These are phyloP conservation scores for Epichloe elymi DNA, from an alignment of 2,329 filamentous ascomycete species.

Conservation along the genomic window DNA sequence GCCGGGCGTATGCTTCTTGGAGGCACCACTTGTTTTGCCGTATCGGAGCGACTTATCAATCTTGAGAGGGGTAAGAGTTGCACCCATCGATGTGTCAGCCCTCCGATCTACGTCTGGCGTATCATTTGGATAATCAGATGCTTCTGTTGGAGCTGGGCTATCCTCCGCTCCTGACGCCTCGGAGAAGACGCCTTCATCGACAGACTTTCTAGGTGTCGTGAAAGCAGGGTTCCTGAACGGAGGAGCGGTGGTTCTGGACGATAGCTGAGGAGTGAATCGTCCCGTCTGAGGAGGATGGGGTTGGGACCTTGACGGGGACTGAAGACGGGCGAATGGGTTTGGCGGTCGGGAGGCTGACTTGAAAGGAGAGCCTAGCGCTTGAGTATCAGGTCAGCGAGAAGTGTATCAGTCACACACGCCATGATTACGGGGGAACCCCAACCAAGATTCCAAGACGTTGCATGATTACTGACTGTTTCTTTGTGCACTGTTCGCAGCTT, in stretches of 20 bases:
- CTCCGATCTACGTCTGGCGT: slow-evolving; percentile 38
- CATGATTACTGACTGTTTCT: slow-evolving; percentile 27
- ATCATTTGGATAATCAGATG: slow-evolving; percentile 37
- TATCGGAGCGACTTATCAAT: slow-evolving; percentile 34
- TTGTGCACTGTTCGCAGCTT: slow-evolving; percentile 29
- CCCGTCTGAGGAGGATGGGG: slow-evolving; percentile 28
- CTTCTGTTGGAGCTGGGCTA: slow-evolving; percentile 46
- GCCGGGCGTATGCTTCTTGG: slow-evolving; percentile 36
- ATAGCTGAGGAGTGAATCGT: slow-evolving; percentile 31
- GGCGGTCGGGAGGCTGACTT: slow-evolving; percentile 18
- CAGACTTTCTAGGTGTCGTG: slow-evolving; percentile 46
- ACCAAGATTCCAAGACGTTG: neutral
- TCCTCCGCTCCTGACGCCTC: slow-evolving; percentile 46
- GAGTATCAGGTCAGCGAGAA: slow-evolving; percentile 10
- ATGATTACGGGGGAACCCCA: neutral
- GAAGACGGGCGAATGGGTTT: slow-evolving; percentile 23
- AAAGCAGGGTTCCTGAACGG: slow-evolving; percentile 52
- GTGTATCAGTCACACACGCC: neutral
- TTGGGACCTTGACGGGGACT: slow-evolving; percentile 28
- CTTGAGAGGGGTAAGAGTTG: slow-evolving; percentile 32
- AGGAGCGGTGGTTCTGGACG: slow-evolving; percentile 30
- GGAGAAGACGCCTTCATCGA: slow-evolving; percentile 39
- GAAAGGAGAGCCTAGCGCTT: slow-evolving; percentile 26
- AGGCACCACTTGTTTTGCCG: slow-evolving; percentile 24
- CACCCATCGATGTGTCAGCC: slow-evolving; percentile 27